phyloP scores from a whole-genome alignment of 768 basidiomycete species.

The Naematelia aurantialba region DNA sequence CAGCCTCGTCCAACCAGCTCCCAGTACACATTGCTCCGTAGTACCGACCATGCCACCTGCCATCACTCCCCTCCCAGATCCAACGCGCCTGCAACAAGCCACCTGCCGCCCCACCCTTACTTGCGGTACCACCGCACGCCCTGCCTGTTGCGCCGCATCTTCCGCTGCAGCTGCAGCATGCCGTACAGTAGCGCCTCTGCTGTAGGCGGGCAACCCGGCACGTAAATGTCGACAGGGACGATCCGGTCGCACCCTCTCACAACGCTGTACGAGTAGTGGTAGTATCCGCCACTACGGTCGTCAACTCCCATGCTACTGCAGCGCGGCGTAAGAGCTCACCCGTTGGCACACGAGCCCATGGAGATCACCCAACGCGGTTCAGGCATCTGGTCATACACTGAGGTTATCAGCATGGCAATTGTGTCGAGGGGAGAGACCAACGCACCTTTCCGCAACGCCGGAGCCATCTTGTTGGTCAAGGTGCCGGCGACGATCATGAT shows the following conservation, averaged over 20 bases:
- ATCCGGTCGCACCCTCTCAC: constrained; percentile 98
- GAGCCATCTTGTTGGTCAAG: constrained; percentile 99
- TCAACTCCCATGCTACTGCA: constrained; percentile 1
- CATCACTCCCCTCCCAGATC: too few relatives aligned
- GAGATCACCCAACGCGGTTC: constrained; percentile 99
- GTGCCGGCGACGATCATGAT: constrained; percentile 99
- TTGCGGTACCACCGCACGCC: constrained; percentile 72
- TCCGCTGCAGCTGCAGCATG: constrained; percentile 93
- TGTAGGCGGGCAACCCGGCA: constrained; percentile 71
- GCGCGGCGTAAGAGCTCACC: constrained; percentile 45
- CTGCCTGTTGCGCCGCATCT: constrained; percentile 86
- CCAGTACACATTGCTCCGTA: too few relatives aligned
- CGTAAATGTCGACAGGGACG: constrained; percentile 97
- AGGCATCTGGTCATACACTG: constrained; percentile 73
- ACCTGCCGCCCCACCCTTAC: constrained; percentile 10
- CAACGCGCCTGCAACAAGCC: too few relatives aligned
- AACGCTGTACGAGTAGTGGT: constrained; percentile 98
- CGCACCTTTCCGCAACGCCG: constrained; percentile 78
- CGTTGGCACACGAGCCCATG: constrained; percentile 99
- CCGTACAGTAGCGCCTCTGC: constrained; percentile 92
- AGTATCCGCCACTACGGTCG: constrained; percentile 56
- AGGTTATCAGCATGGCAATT: neutral
- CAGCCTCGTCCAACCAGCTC: neutral
- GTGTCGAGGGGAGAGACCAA: neutral
- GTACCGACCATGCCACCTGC: too few relatives aligned